A percentile compares a stretch with the other conserved stretches of the same genome.
phyloP scores from a whole-genome alignment of 768 basidiomycete species.

The Lentinula sp. region DNA sequence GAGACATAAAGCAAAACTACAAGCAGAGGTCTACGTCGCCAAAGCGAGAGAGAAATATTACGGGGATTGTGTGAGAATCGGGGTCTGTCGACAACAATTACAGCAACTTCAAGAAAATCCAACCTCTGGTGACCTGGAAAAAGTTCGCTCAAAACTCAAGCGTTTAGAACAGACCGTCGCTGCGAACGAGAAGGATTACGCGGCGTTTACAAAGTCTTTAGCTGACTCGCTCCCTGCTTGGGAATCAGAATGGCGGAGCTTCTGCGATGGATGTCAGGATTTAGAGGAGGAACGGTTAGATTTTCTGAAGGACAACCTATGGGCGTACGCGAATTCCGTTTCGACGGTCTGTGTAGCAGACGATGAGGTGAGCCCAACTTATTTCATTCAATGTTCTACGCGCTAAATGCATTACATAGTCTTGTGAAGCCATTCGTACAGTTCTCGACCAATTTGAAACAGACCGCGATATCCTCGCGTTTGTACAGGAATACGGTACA shows the following conservation, averaged over 20 bases:
- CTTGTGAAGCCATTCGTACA: slow-evolving; percentile 84
- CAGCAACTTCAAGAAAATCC: slow-evolving; percentile 23
- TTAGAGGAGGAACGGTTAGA: slow-evolving; percentile 90
- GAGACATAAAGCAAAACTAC: slow-evolving; percentile 82
- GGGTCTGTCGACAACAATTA: slow-evolving; percentile 87
- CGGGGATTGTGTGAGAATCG: slow-evolving; percentile 86
- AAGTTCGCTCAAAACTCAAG: slow-evolving; percentile 80
- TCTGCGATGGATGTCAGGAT: slow-evolving; percentile 94
- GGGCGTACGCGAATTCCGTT: slow-evolving; percentile 93
- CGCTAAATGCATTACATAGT: slow-evolving; percentile 38
- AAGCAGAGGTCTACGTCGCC: slow-evolving; percentile 76
- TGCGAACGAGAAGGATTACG: slow-evolving; percentile 87
- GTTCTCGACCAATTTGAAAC: slow-evolving; percentile 87
- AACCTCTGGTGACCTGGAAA: slow-evolving; percentile 41
- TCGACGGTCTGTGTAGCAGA: slow-evolving; percentile 93
- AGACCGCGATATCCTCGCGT: slow-evolving; percentile 81
- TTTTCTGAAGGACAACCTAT: slow-evolving; percentile 91
- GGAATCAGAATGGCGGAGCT: slow-evolving; percentile 91
- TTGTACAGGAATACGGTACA: slow-evolving; percentile 85
- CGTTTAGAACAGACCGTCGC: slow-evolving; percentile 85
- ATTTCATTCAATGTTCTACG: neutral
- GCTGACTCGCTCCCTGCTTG: slow-evolving; percentile 78
- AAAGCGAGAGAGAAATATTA: slow-evolving; percentile 95
- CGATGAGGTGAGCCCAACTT: slow-evolving; percentile 65
- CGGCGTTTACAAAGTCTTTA: slow-evolving; percentile 75